These are phyloP conservation scores for Pachysandra terminalis DNA, from an alignment of 164 flowering plant genomes.

Conservation along the genomic window DNA sequence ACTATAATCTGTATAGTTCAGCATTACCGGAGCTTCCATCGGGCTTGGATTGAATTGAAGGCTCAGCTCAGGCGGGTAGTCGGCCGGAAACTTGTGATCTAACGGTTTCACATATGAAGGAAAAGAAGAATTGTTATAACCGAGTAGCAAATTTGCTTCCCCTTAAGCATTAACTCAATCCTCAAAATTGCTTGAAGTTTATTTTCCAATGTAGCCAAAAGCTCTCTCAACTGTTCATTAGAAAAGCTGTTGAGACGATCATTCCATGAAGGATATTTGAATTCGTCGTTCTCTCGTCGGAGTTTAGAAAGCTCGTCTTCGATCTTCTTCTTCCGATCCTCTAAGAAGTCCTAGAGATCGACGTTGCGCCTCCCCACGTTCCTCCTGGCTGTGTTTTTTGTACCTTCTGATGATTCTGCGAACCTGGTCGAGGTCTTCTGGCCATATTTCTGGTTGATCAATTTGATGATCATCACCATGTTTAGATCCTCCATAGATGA, in stretches of 20 bases:
- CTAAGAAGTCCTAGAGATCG: constrained; percentile 2
- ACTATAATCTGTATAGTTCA: background rate
- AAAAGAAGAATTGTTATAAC: background rate
- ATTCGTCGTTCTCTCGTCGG: background rate
- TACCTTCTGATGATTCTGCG: background rate
- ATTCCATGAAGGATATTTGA: background rate
- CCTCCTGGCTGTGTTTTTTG: background rate
- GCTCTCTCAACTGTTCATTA: background rate
- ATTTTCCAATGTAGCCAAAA: background rate
- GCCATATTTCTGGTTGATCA: constrained; percentile 5
- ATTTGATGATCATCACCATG: too few species aligned
- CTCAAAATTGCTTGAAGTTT: background rate
- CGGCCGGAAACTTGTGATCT: background rate
- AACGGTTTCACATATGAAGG: too few species aligned
- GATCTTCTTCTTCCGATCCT: background rate
- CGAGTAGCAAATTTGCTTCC: background rate
- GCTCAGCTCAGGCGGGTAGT: background rate
- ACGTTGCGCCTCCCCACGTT: background rate
- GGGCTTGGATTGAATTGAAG: background rate
- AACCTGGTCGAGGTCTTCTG: background rate
- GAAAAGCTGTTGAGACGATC: background rate
- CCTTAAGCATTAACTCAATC: background rate
- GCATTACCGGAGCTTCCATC: background rate
- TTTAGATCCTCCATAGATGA: constrained; percentile 2
- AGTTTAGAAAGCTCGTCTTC: background rate